These are phyloP conservation scores for Ceratobasidium sp. DNA, from an alignment of 1,284 basidiomycete genomes.

Conservation along the genomic window DNA sequence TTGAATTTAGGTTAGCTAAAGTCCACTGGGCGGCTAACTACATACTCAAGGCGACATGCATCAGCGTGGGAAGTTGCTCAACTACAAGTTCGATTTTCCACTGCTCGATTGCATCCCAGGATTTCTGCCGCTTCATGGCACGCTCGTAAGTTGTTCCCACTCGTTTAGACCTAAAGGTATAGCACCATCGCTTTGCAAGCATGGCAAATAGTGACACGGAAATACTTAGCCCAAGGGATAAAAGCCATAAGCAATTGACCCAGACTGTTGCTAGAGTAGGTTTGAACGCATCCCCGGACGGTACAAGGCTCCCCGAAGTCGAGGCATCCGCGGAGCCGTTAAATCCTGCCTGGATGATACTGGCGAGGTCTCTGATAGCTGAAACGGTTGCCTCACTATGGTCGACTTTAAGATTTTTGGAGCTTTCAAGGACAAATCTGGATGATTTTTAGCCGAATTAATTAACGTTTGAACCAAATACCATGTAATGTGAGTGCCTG, in stretches of 20 bases:
- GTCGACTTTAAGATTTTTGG: slow-evolving; percentile 5
- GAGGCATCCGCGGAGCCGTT: too few relatives aligned
- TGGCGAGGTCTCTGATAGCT: too few relatives aligned
- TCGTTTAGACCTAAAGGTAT: background rate
- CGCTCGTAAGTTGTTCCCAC: background rate
- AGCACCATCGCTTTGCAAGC: slow-evolving; percentile 13
- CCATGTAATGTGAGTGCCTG: background rate
- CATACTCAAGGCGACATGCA: slow-evolving; percentile 5
- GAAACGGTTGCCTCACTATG: background rate
- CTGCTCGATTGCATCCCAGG: background rate
- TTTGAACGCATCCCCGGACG: background rate
- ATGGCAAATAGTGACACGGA: slow-evolving; percentile 7
- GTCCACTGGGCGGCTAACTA: too few relatives aligned
- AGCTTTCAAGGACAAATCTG: slow-evolving; percentile 11
- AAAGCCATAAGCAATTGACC: background rate
- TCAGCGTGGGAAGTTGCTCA: background rate
- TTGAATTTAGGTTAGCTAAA: too few relatives aligned
- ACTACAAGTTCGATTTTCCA: too few relatives aligned
- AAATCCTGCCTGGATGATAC: too few relatives aligned
- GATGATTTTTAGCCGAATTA: too few relatives aligned
- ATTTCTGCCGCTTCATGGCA: background rate
- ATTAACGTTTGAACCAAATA: background rate
- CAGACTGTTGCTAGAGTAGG: background rate
- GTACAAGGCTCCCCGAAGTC: too few relatives aligned
- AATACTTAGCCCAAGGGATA: slow-evolving; percentile 7